phyloP scores from a whole-genome alignment of 345 rosid genomes.

The Ceriops zippeliana region DNA sequence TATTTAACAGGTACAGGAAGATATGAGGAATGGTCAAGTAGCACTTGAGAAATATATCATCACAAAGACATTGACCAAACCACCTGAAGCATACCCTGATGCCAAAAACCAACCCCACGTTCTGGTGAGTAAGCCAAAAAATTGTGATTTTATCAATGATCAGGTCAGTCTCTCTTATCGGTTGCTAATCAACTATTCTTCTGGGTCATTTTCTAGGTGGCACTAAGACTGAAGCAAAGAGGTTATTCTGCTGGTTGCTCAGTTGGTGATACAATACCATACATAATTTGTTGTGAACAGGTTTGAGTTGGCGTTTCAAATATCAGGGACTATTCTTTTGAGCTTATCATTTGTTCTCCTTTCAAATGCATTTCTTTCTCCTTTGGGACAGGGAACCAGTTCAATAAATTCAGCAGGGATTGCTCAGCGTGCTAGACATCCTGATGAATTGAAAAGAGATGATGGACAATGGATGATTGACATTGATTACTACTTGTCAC shows the following conservation, averaged over 20 bases:
- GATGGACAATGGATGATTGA: constrained; percentile 91
- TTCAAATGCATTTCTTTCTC: constrained; percentile 1
- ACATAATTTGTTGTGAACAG: constrained; percentile 92
- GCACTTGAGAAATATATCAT: constrained; percentile 89
- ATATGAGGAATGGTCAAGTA: constrained; percentile 89
- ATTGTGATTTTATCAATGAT: neutral
- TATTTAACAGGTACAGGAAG: constrained; percentile 73
- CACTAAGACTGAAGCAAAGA: constrained; percentile 79
- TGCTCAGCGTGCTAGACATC: constrained; percentile 95
- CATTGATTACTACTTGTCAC: constrained; percentile 90
- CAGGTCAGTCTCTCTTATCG: constrained; percentile 6
- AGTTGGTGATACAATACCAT: constrained; percentile 83
- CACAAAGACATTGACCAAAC: constrained; percentile 90
- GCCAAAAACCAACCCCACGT: constrained; percentile 95
- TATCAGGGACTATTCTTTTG: constrained; percentile 3
- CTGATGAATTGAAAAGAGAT: constrained; percentile 78
- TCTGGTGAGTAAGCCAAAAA: constrained; percentile 46
- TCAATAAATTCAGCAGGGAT: constrained; percentile 64
- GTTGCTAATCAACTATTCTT: constrained; percentile 19
- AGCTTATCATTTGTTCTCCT: neutral
- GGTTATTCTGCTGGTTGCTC: constrained; percentile 81
- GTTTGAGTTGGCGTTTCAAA: constrained; percentile 32
- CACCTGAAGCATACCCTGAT: constrained; percentile 94
- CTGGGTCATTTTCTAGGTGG: constrained; percentile 60
- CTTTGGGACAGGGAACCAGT: constrained; percentile 52